These are phyloP conservation scores for Alnus glutinosa DNA, from an alignment of 306 rosid species.

Conservation along the genomic window DNA sequence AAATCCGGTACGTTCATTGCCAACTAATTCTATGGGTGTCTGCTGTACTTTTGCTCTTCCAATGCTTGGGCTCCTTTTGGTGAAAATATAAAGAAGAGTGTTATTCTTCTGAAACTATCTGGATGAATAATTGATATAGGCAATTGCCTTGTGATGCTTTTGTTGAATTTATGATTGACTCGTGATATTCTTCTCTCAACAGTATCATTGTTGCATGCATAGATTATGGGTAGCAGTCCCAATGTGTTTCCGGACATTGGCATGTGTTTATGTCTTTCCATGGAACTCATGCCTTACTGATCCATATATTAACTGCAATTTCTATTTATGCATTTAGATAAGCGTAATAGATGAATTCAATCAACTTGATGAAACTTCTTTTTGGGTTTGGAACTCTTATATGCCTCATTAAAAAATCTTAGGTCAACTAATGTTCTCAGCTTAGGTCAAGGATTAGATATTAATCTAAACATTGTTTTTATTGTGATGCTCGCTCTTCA, in stretches of 20 bases:
- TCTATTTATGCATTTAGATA: not conserved
- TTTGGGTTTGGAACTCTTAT: not conserved
- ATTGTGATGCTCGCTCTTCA: not conserved
- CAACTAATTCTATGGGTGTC: conserved; percentile 21
- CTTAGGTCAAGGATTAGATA: not conserved
- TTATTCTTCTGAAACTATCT: not conserved
- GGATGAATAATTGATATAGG: not conserved
- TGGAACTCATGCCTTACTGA: not conserved
- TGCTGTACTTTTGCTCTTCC: conserved; percentile 19
- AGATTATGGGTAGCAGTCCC: not conserved
- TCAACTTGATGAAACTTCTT: not conserved
- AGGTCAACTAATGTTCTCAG: not conserved
- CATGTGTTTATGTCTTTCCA: not conserved
- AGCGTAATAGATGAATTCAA: not conserved
- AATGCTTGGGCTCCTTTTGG: conserved; percentile 2
- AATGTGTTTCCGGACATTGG: not conserved
- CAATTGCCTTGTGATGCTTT: not conserved
- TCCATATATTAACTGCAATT: not conserved
- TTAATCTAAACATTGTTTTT: not conserved
- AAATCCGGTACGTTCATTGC: conserved; percentile 63
- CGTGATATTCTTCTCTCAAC: not conserved
- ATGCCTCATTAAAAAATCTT: not conserved
- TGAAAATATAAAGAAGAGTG: conserved; percentile 9
- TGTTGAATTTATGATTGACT: conserved; percentile 4
- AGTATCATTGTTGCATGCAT: not conserved